phyloP scores from a whole-genome alignment of 768 basidiomycete species.

The Glaciozyma antarctica region DNA sequence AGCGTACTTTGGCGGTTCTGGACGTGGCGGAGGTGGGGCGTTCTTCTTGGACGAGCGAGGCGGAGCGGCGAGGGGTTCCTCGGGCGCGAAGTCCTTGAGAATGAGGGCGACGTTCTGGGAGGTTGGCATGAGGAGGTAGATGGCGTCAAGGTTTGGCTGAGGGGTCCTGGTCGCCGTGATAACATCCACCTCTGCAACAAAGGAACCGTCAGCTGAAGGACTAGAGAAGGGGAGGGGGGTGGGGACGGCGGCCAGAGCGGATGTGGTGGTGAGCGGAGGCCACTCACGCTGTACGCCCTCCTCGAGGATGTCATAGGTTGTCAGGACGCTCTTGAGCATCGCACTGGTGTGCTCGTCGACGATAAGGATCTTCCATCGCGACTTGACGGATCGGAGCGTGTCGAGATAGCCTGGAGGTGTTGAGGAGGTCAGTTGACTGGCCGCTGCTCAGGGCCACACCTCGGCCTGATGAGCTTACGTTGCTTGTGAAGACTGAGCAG shows the following conservation, averaged over 20 bases:
- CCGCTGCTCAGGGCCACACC: too few relatives aligned
- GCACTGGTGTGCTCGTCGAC: constrained; percentile 86
- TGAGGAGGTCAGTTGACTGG: not conserved
- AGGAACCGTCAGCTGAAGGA: not conserved
- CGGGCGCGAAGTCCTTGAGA: constrained; percentile 63
- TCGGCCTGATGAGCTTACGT: too few relatives aligned
- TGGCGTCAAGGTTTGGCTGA: constrained; percentile 75
- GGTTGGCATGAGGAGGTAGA: constrained; percentile 92
- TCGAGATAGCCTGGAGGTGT: constrained; percentile 63
- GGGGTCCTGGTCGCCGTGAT: constrained; percentile 73
- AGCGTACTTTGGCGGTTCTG: constrained; percentile 55
- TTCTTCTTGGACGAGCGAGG: constrained; percentile 18
- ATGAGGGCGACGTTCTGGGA: constrained; percentile 85
- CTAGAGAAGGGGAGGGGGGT: too few relatives aligned
- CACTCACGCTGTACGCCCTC: constrained; percentile 93
- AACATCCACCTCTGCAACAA: constrained; percentile 69
- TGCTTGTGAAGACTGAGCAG: too few relatives aligned
- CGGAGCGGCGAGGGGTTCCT: not conserved
- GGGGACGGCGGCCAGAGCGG: not conserved
- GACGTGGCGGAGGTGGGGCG: not conserved
- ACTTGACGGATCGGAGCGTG: constrained; percentile 69
- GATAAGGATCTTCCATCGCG: constrained; percentile 91
- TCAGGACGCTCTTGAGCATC: constrained; percentile 72
- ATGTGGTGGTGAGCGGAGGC: not conserved
- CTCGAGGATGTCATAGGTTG: constrained; percentile 85